Base-by-base conservation (phyloP, 148 eudicot genomes). In the Fagopyrum homotropicum region DNA sequence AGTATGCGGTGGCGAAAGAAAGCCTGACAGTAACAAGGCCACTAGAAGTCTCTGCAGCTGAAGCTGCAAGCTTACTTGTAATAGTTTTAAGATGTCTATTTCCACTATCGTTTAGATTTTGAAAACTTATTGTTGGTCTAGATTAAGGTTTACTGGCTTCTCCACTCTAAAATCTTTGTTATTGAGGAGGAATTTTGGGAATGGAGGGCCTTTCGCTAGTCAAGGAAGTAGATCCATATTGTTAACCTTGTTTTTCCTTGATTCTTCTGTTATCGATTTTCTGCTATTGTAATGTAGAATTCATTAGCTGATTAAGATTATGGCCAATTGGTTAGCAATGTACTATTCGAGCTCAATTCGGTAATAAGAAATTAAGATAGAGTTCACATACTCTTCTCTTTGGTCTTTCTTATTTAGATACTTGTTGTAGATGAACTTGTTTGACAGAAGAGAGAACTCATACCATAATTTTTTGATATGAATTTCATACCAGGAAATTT, bases 31-130 rank as follows among this genome's bases (percentile, higher is more conserved):
- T 84, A 48, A 30, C 51, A 17, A 81, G 89, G 76, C 96, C 96
- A 19, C 81, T 86, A 43, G 90, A 89, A 87, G 90, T 93, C 68
- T 84, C 96, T 51, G 91, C 96, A 78, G 81, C 85, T 4, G 90
- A 93, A 8, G 90, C 73, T 7, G 89, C 96, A 5, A 80, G 84
- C 29, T 69, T 93, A 19, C 90, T 82, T 6, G 76, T 89, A 22
- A 22, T 22, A 22, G 26, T 22, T 22, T 29, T 73, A 17, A 64
- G 70, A 64, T 64, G 15, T 45, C 45, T 64, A 8, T 40, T 22
- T 64, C 17, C 70, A 22, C 26, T 22, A 22, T 22, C 26, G 26
- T 22, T 22, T 22, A 22, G 26, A 22, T 22, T 22, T 22, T 22
- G 26, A 22, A 22, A 22, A 22, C 26, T 22, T 22, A 22, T 22